A percentile compares a stretch with the other conserved stretches of the same genome.
Evolutionary conservation across 1,284 basidiomycete species (phyloP).

Genomic region (Meripilus lineatus): DNA sequence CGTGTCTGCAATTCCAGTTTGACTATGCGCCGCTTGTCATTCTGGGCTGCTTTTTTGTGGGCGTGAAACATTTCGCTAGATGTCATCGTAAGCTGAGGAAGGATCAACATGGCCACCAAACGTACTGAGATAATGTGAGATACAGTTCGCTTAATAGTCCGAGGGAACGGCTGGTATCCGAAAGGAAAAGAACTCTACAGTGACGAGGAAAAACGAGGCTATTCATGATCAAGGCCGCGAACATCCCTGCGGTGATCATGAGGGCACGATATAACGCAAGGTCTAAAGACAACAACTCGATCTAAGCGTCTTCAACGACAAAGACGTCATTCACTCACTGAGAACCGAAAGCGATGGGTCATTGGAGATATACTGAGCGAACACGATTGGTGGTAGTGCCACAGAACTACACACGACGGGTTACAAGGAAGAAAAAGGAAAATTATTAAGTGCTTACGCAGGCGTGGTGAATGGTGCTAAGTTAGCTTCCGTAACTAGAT

Average conservation of each 20-base stretch:
- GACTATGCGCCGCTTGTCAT: constrained; percentile 32
- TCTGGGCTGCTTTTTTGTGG: constrained; percentile 15
- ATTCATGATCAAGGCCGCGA: constrained; percentile 42
- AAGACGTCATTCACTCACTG: constrained; percentile 21
- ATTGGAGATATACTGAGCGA: constrained; percentile 33
- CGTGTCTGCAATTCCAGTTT: constrained; percentile 42
- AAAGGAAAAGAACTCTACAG: constrained; percentile 43
- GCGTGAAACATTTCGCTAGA: constrained; percentile 37
- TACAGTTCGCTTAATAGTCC: constrained; percentile 40
- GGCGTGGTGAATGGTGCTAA: constrained; percentile 41
- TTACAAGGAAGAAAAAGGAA: constrained; percentile 1
- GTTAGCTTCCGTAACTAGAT: constrained; percentile 37
- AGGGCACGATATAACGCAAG: constrained; percentile 36
- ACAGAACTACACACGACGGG: constrained; percentile 30
- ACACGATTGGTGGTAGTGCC: constrained; percentile 41
- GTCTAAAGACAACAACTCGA: constrained; percentile 24
- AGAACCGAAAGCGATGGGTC: constrained; percentile 24
- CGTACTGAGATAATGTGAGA: constrained; percentile 40
- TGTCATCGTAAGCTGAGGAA: constrained; percentile 5
- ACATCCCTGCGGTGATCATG: constrained; percentile 42
- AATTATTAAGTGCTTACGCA: constrained; percentile 28
- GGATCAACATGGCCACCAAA: constrained; percentile 3
- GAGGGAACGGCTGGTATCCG: constrained; percentile 36
- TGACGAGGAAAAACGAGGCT: constrained; percentile 44
- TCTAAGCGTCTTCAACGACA: not conserved